These are phyloP conservation scores for Xylaria sp. DNA, from an alignment of 2,329 filamentous ascomycete species.

Conservation along the genomic window DNA sequence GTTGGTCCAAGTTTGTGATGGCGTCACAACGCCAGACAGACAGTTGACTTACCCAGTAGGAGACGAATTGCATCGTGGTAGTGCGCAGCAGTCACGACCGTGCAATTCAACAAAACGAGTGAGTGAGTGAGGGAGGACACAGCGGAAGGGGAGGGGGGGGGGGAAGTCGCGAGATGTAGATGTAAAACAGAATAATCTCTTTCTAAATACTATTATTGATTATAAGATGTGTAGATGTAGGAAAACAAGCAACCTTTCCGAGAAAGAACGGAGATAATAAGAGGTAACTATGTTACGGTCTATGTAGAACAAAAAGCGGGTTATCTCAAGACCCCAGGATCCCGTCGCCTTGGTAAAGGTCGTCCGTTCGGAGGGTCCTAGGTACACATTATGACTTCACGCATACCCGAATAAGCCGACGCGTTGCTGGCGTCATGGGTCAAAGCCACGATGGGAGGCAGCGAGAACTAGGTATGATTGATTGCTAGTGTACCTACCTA, in stretches of 20 bases:
- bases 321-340: background rate
- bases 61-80: slow-evolving; percentile 33
- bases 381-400: slow-evolving; percentile 29
- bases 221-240: background rate
- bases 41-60: slow-evolving; percentile 37
- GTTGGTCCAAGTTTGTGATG: no score
- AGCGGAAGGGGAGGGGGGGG: no score
- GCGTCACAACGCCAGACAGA: background rate
- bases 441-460: slow-evolving; percentile 17
- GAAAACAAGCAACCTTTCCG: background rate
- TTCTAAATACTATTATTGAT: no score
- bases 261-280: background rate
- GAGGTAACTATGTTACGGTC: no score
- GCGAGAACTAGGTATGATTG: background rate
- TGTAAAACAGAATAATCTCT: background rate
- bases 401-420: slow-evolving; percentile 6
- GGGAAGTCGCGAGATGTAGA: background rate
- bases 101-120: background rate
- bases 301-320: slow-evolving; percentile 18
- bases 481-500: background rate
- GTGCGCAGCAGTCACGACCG: background rate
- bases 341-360: background rate
- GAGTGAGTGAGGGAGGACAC: background rate
- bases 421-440: slow-evolving; percentile 18
- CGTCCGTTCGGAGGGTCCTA: background rate